Conservation (phyloP, 768 basidiomycete genomes). For the Lactarius sp. region DNA sequence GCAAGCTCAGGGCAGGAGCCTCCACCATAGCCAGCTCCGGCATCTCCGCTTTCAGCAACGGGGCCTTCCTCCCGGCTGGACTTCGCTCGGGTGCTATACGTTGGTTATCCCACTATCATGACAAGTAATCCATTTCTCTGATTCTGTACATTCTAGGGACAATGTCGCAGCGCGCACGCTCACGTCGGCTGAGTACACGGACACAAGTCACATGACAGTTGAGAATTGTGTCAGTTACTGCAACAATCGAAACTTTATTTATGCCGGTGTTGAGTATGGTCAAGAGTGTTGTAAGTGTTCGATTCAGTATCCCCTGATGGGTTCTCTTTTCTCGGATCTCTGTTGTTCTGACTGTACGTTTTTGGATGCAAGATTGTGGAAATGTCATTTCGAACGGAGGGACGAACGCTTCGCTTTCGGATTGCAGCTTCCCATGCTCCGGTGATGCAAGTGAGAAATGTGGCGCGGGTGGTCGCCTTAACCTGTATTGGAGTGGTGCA, state of each 20-base stretch:
- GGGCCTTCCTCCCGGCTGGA: constrained; percentile 51
- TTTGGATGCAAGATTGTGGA: constrained; percentile 52
- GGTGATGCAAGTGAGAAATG: constrained; percentile 56
- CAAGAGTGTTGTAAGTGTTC: constrained; percentile 57
- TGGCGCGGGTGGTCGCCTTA: constrained; percentile 55
- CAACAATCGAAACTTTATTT: constrained; percentile 45
- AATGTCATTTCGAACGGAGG: constrained; percentile 46
- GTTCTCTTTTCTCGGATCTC: not conserved
- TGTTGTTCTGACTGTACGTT: not conserved
- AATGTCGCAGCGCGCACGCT: constrained; percentile 56
- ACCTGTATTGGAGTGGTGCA: constrained; percentile 59
- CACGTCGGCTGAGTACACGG: constrained; percentile 41
- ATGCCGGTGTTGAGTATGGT: constrained; percentile 66
- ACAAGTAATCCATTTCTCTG: constrained; percentile 27
- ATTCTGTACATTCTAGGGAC: constrained; percentile 42
- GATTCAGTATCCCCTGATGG: not conserved
- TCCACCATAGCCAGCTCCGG: not conserved
- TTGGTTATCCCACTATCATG: constrained; percentile 30
- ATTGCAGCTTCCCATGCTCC: constrained; percentile 59
- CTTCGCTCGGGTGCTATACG: constrained; percentile 58
- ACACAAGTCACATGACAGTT: constrained; percentile 55
- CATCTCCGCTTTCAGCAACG: constrained; percentile 11
- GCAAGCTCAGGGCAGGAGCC: constrained; percentile 1
- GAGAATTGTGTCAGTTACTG: constrained; percentile 47
- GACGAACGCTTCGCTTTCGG: constrained; percentile 40